Evolutionary conservation across 164 flowering plant species (phyloP), one percentile per base, ranked within the genome.

Genomic region (Protea cynaroides): DNA sequence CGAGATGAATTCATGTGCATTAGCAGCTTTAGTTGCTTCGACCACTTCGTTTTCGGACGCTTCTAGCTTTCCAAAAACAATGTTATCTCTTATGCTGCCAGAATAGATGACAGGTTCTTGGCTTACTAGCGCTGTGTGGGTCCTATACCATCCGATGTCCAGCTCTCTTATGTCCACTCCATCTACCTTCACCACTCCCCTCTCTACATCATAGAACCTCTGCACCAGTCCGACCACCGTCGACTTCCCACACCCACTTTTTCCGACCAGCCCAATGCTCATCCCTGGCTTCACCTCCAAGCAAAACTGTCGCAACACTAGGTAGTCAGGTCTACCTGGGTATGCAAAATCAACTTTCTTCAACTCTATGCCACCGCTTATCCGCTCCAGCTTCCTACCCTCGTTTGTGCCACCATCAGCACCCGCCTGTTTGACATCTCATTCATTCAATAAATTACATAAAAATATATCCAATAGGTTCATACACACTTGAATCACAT

Each of bases 201-300:
- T 75, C 17, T 76, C 82, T 0, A 71, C 87, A 70, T 93, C 98
- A 67, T 93, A 86, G 58, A 93, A 90, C 64, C 98, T 80, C 63
- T 82, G 86, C 23, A 92, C 78, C 58, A 93, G 55, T 25, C 90
- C 86, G 15, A 93, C 81, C 61, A 93, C 90, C 0, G 98, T 93
- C 7, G 97, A 90, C 69, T 93, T 93, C 22, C 98, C 98, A n/a
- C 94, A 82, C n/a, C 98, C 98, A 57, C 97, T 90, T 69, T 70
- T 87, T 4, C 98, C 98, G 1, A 89, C 97, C 0, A 93, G 86
- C 23, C 92, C 98, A 10, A 83, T 50, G 68, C 96, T 85, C 8
- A 81, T 83, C 17, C 96, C 94, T 1, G 87, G 74, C 71, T 83
- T 83, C 75, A 93, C 87, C 21, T 86, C 88, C 76, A 93, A 63